Percentiles rank a stretch among this genome's conserved stretches.
Conservation (phyloP, 177 flowering plant genomes). For the Vitis hybrid region DNA sequence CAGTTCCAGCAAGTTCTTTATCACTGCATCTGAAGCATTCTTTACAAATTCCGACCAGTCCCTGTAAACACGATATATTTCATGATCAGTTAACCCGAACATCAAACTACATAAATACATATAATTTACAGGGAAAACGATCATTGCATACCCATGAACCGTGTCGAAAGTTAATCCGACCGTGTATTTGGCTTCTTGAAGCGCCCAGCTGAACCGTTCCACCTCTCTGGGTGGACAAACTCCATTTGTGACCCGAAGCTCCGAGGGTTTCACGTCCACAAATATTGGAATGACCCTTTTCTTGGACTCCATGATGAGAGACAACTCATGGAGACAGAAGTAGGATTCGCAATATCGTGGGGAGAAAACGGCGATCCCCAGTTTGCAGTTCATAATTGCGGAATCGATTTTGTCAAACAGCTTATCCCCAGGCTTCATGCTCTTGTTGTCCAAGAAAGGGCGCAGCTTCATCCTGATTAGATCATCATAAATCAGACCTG, state of each 20-base stretch:
- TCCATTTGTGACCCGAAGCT: conserved; percentile 26
- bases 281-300: conserved; percentile 42
- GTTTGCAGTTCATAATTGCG: conserved; percentile 31
- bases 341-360: conserved; percentile 41
- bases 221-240: conserved; percentile 17
- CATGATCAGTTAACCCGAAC: not conserved
- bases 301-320: conserved; percentile 33
- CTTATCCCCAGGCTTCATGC: conserved; percentile 49
- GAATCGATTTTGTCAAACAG: conserved; percentile 37
- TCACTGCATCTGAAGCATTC: conserved; percentile 26
- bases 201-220: conserved; percentile 28
- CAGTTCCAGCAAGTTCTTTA: conserved; percentile 25
- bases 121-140: not conserved
- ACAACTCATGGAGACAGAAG: conserved; percentile 44
- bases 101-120: not conserved
- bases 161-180: conserved; percentile 44
- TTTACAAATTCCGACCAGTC: conserved; percentile 36
- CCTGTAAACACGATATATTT: conserved; percentile 14
- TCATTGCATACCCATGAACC: conserved; percentile 20
- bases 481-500: conserved; percentile 35
- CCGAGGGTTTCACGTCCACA: conserved; percentile 41
- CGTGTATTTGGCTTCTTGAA: conserved; percentile 38
- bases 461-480: conserved; percentile 19
- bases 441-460: conserved; percentile 49
- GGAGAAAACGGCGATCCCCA: conserved; percentile 43